These are phyloP conservation scores for Thermothelomyces thermophilus DNA, from an alignment of 2,329 filamentous ascomycete species.

Conservation along the genomic window DNA sequence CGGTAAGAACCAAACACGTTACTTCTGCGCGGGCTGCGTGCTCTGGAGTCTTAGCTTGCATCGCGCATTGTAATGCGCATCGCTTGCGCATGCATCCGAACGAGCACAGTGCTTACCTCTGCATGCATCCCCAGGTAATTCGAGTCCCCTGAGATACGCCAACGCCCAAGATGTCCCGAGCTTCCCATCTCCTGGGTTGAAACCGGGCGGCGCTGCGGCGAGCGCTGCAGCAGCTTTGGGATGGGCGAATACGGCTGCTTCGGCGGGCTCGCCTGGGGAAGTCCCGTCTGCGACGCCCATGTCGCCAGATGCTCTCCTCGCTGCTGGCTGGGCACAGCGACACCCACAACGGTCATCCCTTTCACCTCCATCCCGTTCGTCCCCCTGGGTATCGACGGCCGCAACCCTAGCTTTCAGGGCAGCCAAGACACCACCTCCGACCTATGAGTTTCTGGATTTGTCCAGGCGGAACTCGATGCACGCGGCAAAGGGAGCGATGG, in stretches of 20 bases:
- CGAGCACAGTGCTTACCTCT: conserved; percentile 5
- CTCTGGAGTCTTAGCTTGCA: background rate
- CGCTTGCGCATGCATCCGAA: background rate
- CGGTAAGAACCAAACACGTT: conserved; percentile 11
- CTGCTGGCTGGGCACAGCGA: conserved; percentile 37
- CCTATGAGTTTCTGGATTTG: conserved; percentile 41
- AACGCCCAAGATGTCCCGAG: conserved; percentile 66
- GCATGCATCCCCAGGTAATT: conserved; percentile 24
- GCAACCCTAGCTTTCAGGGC: conserved; percentile 47
- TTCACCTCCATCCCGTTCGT: conserved; percentile 16
- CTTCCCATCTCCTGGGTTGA: conserved; percentile 61
- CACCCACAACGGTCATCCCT: conserved; percentile 31
- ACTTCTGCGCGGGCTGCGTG: background rate
- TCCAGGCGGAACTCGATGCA: conserved; percentile 59
- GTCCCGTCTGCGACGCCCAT: conserved; percentile 58
- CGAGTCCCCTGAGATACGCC: conserved; percentile 60
- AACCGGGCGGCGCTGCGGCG: conserved; percentile 53
- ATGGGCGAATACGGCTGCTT: conserved; percentile 58
- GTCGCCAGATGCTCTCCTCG: conserved; percentile 67
- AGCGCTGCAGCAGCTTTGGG: conserved; percentile 69
- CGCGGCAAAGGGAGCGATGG: conserved; percentile 73
- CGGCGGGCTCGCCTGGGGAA: conserved; percentile 51
- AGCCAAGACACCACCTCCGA: conserved; percentile 22
- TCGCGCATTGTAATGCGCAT: background rate
- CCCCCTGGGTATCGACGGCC: conserved; percentile 57